These are phyloP conservation scores for Asterella californica DNA, from an alignment of 225 moss, liverwort and hornwort genomes.

Conservation along the genomic window DNA sequence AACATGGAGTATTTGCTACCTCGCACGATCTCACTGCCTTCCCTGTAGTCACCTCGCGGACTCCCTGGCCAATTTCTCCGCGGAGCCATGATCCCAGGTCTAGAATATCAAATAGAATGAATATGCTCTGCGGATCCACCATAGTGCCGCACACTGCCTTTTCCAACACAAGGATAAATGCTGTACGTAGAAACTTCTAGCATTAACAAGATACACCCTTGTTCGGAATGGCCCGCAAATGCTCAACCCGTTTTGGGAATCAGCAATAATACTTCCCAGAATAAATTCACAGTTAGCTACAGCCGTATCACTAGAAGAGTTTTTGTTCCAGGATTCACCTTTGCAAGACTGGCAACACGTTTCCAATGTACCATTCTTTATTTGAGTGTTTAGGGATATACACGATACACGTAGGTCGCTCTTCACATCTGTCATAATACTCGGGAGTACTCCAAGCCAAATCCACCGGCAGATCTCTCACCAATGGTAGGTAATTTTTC, in stretches of 20 bases:
- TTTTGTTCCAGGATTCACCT: conserved; percentile 28
- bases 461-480: conserved; percentile 43
- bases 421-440: conserved; percentile 43
- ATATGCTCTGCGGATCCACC: too few relatives aligned
- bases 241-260: too few relatives aligned
- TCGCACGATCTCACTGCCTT: not conserved
- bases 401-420: conserved; percentile 55
- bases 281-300: not conserved
- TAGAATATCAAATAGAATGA: too few relatives aligned
- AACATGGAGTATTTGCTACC: not conserved
- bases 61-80: too few relatives aligned
- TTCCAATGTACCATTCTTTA: conserved; percentile 55
- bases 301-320: not conserved
- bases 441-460: conserved; percentile 53
- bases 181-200: too few relatives aligned
- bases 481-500: conserved; percentile 48
- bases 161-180: too few relatives aligned
- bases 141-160: too few relatives aligned
- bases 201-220: too few relatives aligned
- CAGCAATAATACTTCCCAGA: too few relatives aligned
- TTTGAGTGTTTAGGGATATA: conserved; percentile 49
- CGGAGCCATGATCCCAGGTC: too few relatives aligned
- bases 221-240: too few relatives aligned
- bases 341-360: conserved; percentile 49
- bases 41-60: too few relatives aligned